Conservation (phyloP, 2,329 filamentous ascomycete species). For the Leptoxyphium fumago region DNA sequence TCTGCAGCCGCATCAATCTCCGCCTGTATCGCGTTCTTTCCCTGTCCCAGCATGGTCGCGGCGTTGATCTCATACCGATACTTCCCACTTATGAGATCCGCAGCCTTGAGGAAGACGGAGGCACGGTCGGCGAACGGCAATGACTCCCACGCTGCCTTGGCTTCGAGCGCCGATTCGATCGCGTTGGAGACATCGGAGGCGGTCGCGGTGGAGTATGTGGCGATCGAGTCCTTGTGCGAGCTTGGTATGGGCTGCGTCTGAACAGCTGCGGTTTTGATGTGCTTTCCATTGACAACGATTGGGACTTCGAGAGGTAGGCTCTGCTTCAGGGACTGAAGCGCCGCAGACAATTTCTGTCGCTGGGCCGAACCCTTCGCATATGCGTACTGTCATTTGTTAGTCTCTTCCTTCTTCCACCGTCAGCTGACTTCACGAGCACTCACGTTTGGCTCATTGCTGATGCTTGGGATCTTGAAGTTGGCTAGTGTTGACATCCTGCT, state of each 20-base stretch:
- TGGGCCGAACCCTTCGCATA: constrained; percentile 75
- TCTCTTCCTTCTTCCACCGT: background rate
- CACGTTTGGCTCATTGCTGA: constrained; percentile 93
- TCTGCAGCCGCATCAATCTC: constrained; percentile 95
- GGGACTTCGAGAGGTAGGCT: constrained; percentile 64
- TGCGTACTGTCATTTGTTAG: constrained; percentile 49
- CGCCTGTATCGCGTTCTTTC: constrained; percentile 98
- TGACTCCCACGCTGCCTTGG: constrained; percentile 72
- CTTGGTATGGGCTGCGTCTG: constrained; percentile 69
- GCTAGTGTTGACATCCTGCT: constrained; percentile 46
- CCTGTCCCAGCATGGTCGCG: constrained; percentile 86
- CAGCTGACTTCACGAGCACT: constrained; percentile 19
- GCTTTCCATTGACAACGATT: constrained; percentile 65
- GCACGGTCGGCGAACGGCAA: constrained; percentile 83
- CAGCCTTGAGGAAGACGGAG: constrained; percentile 88
- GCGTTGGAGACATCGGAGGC: constrained; percentile 60
- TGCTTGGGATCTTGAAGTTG: constrained; percentile 71
- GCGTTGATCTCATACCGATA: constrained; percentile 97
- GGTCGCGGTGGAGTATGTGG: constrained; percentile 72
- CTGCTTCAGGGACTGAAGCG: constrained; percentile 54
- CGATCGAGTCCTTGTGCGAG: constrained; percentile 60
- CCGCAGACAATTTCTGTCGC: constrained; percentile 58
- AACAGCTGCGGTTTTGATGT: constrained; percentile 42
- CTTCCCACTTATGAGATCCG: constrained; percentile 77
- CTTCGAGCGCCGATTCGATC: constrained; percentile 72